These are phyloP conservation scores for Zygnema circumcarinatum DNA, from an alignment of 139 green algal species.

Conservation along the genomic window DNA sequence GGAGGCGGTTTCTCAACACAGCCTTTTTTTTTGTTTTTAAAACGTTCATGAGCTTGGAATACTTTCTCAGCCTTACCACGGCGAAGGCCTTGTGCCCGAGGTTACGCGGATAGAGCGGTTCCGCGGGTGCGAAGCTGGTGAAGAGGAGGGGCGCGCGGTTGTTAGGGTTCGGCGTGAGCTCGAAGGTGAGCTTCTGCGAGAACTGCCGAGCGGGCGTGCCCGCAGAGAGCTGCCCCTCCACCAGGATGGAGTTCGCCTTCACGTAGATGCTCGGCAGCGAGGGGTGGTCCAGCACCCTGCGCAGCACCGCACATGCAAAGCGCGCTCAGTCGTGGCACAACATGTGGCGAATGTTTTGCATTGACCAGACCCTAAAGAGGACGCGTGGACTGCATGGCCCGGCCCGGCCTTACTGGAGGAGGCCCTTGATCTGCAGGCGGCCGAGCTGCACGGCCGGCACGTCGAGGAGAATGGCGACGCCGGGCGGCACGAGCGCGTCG, in stretches of 20 bases:
- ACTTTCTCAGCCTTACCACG: conserved; percentile 45
- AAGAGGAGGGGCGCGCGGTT: conserved; percentile 30
- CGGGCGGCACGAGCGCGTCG: conserved; percentile 26
- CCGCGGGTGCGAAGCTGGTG: conserved; percentile 14
- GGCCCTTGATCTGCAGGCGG: neutral
- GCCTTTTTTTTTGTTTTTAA: too few species aligned
- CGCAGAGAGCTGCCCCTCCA: conserved; percentile 27
- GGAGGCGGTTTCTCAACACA: too few species aligned
- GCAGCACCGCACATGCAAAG: too few species aligned
- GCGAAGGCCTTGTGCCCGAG: conserved; percentile 48
- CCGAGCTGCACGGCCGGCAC: neutral
- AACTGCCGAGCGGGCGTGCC: conserved; percentile 43
- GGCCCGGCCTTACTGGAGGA: conserved; percentile 35
- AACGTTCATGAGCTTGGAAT: too few species aligned
- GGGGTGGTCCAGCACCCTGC: conserved; percentile 32
- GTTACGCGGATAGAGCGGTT: conserved; percentile 18
- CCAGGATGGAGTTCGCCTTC: conserved; percentile 25
- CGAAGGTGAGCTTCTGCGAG: conserved; percentile 22
- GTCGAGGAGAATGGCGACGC: conserved; percentile 33
- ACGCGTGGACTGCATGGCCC: too few species aligned
- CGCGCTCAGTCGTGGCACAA: too few species aligned
- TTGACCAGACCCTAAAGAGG: too few species aligned
- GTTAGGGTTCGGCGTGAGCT: conserved; percentile 26
- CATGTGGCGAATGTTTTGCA: too few species aligned
- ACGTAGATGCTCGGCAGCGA: neutral